Conservation (phyloP, 2,329 filamentous ascomycete species). For the Botryotinia convoluta region DNA sequence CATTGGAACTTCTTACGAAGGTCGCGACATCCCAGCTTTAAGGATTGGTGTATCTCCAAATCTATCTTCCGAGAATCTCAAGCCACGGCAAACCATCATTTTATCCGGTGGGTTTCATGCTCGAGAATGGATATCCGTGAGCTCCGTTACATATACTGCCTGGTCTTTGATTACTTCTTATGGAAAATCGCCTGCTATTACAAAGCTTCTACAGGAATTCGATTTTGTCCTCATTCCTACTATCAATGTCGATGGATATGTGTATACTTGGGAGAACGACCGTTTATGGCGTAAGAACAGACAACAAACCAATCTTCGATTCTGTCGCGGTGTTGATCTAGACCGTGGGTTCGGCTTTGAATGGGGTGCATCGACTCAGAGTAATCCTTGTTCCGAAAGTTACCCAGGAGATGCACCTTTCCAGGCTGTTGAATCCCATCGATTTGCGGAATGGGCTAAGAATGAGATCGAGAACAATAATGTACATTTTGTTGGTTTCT, state of each 20-base stretch:
- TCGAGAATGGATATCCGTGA: conserved; percentile 93
- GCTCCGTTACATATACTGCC: conserved; percentile 85
- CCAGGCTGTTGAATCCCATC: conserved; percentile 73
- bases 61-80: conserved; percentile 44
- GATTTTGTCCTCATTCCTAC: conserved; percentile 88
- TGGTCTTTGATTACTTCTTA: conserved; percentile 85
- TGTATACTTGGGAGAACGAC: conserved; percentile 89
- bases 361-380: conserved; percentile 69
- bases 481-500: conserved; percentile 74
- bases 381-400: conserved; percentile 86
- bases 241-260: conserved; percentile 89
- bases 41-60: conserved; percentile 65
- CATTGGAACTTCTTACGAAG: conserved; percentile 85
- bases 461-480: conserved; percentile 71
- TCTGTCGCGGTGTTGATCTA: conserved; percentile 85
- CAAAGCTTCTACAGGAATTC: conserved; percentile 75
- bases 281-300: conserved; percentile 94
- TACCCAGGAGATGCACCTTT: conserved; percentile 84
- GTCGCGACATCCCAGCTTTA: conserved; percentile 79
- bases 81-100: conserved; percentile 70
- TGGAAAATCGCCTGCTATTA: conserved; percentile 68
- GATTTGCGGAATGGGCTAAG: conserved; percentile 76
- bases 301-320: conserved; percentile 75
- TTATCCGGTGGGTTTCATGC: conserved; percentile 87
- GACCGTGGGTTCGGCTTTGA: conserved; percentile 83